Conservation (phyloP, 192 early-diverging fungal genomes). For the Diversispora eburnea region DNA sequence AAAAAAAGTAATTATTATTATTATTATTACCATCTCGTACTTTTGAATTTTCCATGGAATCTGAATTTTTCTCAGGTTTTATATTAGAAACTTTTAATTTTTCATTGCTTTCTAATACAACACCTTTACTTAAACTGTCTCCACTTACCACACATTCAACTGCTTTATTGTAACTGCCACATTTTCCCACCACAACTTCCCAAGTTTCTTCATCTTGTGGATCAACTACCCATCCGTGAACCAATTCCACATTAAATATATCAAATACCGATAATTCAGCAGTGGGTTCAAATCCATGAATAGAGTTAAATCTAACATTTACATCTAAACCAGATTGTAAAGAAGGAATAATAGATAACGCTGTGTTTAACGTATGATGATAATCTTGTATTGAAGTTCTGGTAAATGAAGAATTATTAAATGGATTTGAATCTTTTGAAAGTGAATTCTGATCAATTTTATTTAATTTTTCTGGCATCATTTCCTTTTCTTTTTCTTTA, state of each 20-base stretch:
- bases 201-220: conserved; percentile 56
- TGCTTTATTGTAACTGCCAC: conserved; percentile 71
- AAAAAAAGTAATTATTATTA: too few relatives aligned
- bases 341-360: conserved; percentile 56
- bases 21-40: conserved; percentile 32
- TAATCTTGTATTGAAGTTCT: conserved; percentile 29
- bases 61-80: neutral
- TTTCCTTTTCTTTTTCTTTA: neutral
- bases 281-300: conserved; percentile 73
- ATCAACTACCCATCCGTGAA: conserved; percentile 90
- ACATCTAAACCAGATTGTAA: conserved; percentile 70
- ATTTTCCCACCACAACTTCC: conserved; percentile 48
- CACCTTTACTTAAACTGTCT: conserved; percentile 47
- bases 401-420: neutral
- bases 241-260: conserved; percentile 72
- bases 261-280: conserved; percentile 68
- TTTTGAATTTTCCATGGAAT: conserved; percentile 21
- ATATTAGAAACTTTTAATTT: neutral
- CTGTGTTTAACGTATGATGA: conserved; percentile 53
- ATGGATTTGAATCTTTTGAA: neutral
- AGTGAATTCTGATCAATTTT: neutral
- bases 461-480: neutral
- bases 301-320: conserved; percentile 77
- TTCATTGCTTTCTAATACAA: conserved; percentile 38
- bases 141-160: conserved; percentile 74